A percentile compares a stretch with the other conserved stretches of the same genome.
Conservation (phyloP, 495 filamentous ascomycete genomes). For the Viridothelium virens region DNA sequence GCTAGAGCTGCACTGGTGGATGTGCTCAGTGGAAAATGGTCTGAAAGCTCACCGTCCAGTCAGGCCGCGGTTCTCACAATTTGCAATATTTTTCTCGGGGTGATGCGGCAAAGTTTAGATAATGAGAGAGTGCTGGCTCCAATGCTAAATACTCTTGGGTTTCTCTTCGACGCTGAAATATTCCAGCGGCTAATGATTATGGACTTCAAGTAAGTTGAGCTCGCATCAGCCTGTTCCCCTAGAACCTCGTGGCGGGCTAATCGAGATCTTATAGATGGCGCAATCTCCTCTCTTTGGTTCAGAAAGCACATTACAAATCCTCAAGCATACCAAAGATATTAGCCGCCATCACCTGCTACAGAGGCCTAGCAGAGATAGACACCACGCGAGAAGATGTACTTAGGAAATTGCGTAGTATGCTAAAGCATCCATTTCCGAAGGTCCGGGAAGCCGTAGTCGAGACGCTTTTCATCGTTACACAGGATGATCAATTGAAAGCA, state of each 20-base stretch:
- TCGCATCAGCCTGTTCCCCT: slow-evolving; percentile 1
- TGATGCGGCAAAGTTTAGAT: slow-evolving; percentile 42
- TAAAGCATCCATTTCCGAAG: slow-evolving; percentile 26
- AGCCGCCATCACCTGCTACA: slow-evolving; percentile 70
- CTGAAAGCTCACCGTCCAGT: background rate
- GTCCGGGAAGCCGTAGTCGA: slow-evolving; percentile 22
- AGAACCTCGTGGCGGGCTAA: background rate
- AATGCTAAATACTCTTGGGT: slow-evolving; percentile 64
- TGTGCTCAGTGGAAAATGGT: slow-evolving; percentile 13
- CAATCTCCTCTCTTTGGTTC: slow-evolving; percentile 57
- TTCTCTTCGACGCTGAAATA: slow-evolving; percentile 56
- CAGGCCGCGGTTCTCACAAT: slow-evolving; percentile 31
- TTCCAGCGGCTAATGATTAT: slow-evolving; percentile 28
- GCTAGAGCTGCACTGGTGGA: slow-evolving; percentile 61
- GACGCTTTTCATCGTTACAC: slow-evolving; percentile 15
- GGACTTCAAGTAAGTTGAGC: slow-evolving; percentile 26
- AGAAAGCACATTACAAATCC: slow-evolving; percentile 76
- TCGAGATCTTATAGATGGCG: slow-evolving; percentile 39
- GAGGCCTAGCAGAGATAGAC: slow-evolving; percentile 47
- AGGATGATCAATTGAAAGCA: slow-evolving; percentile 14
- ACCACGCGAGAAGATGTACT: slow-evolving; percentile 38
- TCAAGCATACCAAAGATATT: slow-evolving; percentile 68
- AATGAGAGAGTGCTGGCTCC: slow-evolving; percentile 67
- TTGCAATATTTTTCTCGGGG: slow-evolving; percentile 37
- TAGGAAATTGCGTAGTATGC: slow-evolving; percentile 28